Conservation (phyloP, 768 basidiomycete species). For the Pleurotus cornucopiae region DNA sequence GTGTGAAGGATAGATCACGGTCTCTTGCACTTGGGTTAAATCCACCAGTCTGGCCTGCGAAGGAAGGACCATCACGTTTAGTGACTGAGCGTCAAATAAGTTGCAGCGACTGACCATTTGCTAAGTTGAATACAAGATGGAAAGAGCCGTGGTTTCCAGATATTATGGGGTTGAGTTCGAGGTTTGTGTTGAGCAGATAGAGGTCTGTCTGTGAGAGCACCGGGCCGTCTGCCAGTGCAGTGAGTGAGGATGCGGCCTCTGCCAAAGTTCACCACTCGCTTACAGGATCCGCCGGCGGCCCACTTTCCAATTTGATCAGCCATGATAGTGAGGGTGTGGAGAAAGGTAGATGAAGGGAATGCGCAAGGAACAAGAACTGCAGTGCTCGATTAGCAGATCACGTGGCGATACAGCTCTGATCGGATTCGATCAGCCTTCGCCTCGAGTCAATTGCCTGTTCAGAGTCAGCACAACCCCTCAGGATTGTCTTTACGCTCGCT, state of each 20-base stretch:
- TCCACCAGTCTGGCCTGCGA: conserved; percentile 54
- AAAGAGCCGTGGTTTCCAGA: conserved; percentile 41
- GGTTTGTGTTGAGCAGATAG: conserved; percentile 66
- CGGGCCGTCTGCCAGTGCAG: conserved; percentile 57
- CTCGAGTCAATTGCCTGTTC: too few species aligned
- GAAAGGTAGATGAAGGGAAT: too few species aligned
- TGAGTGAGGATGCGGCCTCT: not conserved
- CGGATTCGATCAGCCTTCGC: too few species aligned
- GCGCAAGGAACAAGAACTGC: too few species aligned
- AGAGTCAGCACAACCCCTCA: too few species aligned
- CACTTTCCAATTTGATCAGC: conserved; percentile 33
- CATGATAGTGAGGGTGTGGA: conserved; percentile 10
- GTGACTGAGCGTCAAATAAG: not conserved
- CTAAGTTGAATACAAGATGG: conserved; percentile 69
- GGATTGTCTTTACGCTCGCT: too few species aligned
- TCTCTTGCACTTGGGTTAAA: conserved; percentile 58
- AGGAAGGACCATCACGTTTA: not conserved
- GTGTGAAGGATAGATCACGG: conserved; percentile 48
- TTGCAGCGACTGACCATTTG: conserved; percentile 44
- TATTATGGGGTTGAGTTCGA: conserved; percentile 75
- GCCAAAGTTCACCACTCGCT: conserved; percentile 12
- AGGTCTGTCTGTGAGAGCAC: conserved; percentile 78
- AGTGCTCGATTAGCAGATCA: too few species aligned
- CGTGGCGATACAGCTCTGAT: too few species aligned
- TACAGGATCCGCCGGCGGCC: conserved; percentile 40